Evolutionary conservation across 2,329 filamentous ascomycete genomes (phyloP).

Genomic region (Arthroderma sp.): DNA sequence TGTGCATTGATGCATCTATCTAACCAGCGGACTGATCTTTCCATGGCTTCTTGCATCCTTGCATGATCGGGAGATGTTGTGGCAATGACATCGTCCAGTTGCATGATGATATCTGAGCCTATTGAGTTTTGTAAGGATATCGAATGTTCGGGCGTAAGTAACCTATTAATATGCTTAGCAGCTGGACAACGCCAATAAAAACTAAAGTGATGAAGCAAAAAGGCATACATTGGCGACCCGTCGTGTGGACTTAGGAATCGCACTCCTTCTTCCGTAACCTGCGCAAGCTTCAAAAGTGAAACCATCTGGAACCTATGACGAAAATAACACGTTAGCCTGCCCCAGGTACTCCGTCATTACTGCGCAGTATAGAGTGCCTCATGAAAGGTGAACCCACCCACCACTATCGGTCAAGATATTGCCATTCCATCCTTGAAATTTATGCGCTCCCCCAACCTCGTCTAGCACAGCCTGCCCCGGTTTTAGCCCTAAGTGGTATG

Average conservation of each 20-base stretch:
- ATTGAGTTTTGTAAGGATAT: conserved; percentile 94
- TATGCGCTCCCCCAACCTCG: conserved; percentile 81
- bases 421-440: conserved; percentile 84
- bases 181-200: not conserved
- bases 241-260: conserved; percentile 94
- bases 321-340: conserved; percentile 6
- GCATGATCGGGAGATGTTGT: conserved; percentile 82
- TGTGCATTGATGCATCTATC: conserved; percentile 90
- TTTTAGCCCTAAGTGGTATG: conserved; percentile 90
- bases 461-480: conserved; percentile 85
- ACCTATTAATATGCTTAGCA: conserved; percentile 32
- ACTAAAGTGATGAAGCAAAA: not conserved
- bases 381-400: conserved; percentile 28
- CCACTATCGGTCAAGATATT: conserved; percentile 73
- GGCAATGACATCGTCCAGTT: conserved; percentile 93
- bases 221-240: conserved; percentile 66
- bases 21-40: conserved; percentile 86
- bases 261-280: conserved; percentile 89
- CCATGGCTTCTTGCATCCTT: conserved; percentile 89
- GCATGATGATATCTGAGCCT: conserved; percentile 98
- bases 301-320: conserved; percentile 88
- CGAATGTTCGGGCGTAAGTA: conserved; percentile 93
- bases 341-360: not conserved
- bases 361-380: not conserved
- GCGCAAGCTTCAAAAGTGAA: conserved; percentile 81